phyloP scores from a whole-genome alignment of 2,329 filamentous ascomycete species.

The Acrocalymma vagum region DNA sequence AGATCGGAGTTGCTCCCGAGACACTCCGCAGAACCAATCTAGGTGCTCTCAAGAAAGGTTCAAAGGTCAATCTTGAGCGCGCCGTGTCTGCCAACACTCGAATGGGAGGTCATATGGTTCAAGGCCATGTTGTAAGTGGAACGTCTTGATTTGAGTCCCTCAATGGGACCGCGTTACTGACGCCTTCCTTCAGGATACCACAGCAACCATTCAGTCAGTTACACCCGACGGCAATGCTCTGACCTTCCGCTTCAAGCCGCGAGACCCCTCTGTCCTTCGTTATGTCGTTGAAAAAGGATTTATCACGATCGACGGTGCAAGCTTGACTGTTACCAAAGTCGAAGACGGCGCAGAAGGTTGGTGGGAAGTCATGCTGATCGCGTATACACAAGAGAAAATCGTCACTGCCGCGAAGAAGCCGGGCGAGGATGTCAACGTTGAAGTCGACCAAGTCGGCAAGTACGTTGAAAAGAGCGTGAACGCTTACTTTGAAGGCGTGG shows the following conservation, averaged over 20 bases:
- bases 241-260: slow-evolving; percentile 83
- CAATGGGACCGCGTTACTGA: no score
- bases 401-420: slow-evolving; percentile 80
- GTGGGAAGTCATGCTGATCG: slow-evolving; percentile 96
- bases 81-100: slow-evolving; percentile 90
- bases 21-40: slow-evolving; percentile 96
- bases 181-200: no score
- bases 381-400: slow-evolving; percentile 93
- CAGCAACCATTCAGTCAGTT: slow-evolving; percentile 76
- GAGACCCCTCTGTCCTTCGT: slow-evolving; percentile 72
- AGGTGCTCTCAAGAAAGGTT: slow-evolving; percentile 72
- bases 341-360: slow-evolving; percentile 82
- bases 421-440: slow-evolving; percentile 87
- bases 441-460: slow-evolving; percentile 89
- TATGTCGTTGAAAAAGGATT: slow-evolving; percentile 98
- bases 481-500: slow-evolving; percentile 74
- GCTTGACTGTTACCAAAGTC: slow-evolving; percentile 89
- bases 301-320: slow-evolving; percentile 92
- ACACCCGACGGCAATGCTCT: slow-evolving; percentile 88
- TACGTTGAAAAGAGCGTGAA: slow-evolving; percentile 90
- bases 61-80: slow-evolving; percentile 89
- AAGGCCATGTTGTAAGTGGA: slow-evolving; percentile 97
- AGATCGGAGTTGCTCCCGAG: slow-evolving; percentile 92
- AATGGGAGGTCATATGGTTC: slow-evolving; percentile 98
- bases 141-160: no score